Evolutionary conservation across 106 monocot genomes (phyloP).

Genomic region (Dendrobium catenatum): DNA sequence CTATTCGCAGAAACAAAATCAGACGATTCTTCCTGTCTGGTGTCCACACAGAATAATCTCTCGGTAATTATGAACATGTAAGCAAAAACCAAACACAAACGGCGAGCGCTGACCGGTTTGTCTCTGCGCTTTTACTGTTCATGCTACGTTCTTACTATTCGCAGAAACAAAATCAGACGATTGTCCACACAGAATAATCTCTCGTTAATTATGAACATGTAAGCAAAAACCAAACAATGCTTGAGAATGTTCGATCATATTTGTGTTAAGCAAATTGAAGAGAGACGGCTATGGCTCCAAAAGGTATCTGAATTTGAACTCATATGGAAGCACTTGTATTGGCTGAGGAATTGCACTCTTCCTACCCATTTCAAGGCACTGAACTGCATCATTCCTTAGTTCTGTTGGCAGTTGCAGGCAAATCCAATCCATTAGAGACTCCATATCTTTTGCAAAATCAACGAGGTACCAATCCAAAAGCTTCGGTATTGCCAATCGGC

Average conservation of each 20-base stretch:
- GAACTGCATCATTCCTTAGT: conserved; percentile 47
- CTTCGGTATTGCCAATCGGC: conserved; percentile 77
- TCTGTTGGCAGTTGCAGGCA: conserved; percentile 61
- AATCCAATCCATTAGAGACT: conserved; percentile 83
- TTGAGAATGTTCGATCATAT: not conserved
- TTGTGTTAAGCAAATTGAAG: not conserved
- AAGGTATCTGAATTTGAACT: conserved; percentile 27
- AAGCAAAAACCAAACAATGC: not conserved
- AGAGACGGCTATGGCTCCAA: conserved; percentile 9
- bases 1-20: no score
- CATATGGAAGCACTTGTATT: conserved; percentile 21
- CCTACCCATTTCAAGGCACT: conserved; percentile 22
- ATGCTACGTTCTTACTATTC: no score
- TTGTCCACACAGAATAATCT: no score
- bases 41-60: no score
- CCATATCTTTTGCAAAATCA: conserved; percentile 92
- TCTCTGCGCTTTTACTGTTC: no score
- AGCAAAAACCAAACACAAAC: no score
- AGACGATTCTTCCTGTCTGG: no score
- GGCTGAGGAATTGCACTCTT: conserved; percentile 8
- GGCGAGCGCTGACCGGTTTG: no score
- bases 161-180: no score
- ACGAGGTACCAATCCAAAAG: conserved; percentile 80
- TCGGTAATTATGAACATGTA: no score
- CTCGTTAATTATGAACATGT: conserved; percentile 15